Evolutionary conservation across 2,329 filamentous ascomycete genomes (phyloP).

Genomic region (Botrytis paeoniae): DNA sequence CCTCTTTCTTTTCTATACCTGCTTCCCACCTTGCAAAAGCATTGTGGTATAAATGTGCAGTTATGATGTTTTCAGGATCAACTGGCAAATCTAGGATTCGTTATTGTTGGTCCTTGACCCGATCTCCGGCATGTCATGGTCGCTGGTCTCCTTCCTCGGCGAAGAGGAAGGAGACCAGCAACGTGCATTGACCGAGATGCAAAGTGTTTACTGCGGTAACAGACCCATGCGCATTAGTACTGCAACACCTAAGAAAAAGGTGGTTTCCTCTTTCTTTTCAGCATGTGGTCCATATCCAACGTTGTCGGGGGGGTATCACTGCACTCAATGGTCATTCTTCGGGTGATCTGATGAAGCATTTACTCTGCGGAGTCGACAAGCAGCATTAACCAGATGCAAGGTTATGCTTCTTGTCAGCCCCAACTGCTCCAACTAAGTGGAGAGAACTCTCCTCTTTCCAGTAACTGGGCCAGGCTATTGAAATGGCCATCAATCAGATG

Average conservation of each 20-base stretch:
- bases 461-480: slow-evolving; percentile 67
- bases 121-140: slow-evolving; percentile 89
- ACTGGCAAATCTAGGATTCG: neutral
- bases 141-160: slow-evolving; percentile 98
- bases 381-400: neutral
- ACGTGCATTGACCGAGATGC: slow-evolving; percentile 93
- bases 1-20: slow-evolving; percentile 80
- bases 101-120: slow-evolving; percentile 39
- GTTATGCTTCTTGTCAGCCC: neutral
- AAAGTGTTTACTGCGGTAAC: slow-evolving; percentile 98
- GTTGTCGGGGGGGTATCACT: neutral
- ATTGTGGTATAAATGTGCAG: slow-evolving; percentile 62
- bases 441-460: slow-evolving; percentile 49
- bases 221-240: slow-evolving; percentile 97
- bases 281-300: neutral
- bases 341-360: neutral
- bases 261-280: slow-evolving; percentile 26
- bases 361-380: neutral
- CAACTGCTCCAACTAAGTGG: slow-evolving; percentile 96
- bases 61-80: neutral
- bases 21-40: slow-evolving; percentile 81
- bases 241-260: slow-evolving; percentile 94
- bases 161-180: slow-evolving; percentile 94
- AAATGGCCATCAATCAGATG: slow-evolving; percentile 99
- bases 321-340: neutral